phyloP scores from a whole-genome alignment of 257 asterid species.

The Pogostemon cablin region DNA sequence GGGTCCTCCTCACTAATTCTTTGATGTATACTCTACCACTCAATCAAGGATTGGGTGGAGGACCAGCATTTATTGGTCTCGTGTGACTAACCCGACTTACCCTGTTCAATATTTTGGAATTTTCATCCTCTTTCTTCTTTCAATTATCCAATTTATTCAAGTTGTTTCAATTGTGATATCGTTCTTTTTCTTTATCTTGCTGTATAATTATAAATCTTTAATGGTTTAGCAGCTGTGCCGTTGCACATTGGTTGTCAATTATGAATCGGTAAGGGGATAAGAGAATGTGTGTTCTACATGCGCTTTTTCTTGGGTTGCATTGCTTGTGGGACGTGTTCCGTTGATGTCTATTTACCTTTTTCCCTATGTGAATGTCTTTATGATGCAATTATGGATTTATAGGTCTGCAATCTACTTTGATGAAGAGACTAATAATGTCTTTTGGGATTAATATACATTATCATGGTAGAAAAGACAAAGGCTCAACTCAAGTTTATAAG shows the following conservation, averaged over 20 bases:
- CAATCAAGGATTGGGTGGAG: constrained; percentile 42
- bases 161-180: constrained; percentile 23
- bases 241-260: neutral
- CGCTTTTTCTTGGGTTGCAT: neutral
- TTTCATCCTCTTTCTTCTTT: constrained; percentile 17
- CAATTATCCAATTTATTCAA: constrained; percentile 1
- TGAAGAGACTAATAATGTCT: neutral
- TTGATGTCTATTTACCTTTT: too few relatives aligned
- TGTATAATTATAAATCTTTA: constrained; percentile 2
- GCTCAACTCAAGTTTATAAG: constrained; percentile 35
- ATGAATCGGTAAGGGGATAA: neutral
- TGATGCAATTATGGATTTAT: neutral
- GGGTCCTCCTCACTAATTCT: constrained; percentile 37
- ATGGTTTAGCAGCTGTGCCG: constrained; percentile 3
- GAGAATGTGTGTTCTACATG: neutral
- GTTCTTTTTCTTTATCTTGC: constrained; percentile 9
- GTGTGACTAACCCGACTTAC: constrained; percentile 35
- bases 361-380: neutral
- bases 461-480: constrained; percentile 31
- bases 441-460: neutral
- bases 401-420: neutral
- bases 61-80: constrained; percentile 61
- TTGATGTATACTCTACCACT: constrained; percentile 45
- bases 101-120: constrained; percentile 35
- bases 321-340: neutral